Base-by-base conservation (phyloP, 75 land plant species). In the Cryptomeria japonica region DNA sequence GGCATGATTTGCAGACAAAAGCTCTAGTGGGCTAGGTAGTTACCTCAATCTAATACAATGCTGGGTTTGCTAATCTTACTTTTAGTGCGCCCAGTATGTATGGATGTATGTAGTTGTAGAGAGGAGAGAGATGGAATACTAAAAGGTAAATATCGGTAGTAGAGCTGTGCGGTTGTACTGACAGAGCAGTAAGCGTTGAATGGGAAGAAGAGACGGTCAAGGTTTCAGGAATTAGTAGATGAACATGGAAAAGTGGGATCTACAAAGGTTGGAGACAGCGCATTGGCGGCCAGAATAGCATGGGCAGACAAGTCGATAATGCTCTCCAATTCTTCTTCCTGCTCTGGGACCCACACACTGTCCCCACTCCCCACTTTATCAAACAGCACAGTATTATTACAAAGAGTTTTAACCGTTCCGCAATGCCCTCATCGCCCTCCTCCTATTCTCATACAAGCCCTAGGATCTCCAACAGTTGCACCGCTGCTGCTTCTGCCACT, bases 271-370 rank as follows among this genome's bases (percentile, higher is more conserved):
- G 77, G 37, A 31, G 37, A 75, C 77, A 75, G 77, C 77, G 77
- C 77, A 75, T 75, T 75, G 77, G 77, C 77, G 77, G 77, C n/a
- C 77, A 75, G 77, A 75, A 75, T 11, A 75, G 77, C 77, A 75
- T 32, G 15, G 77, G 37, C 10, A 25, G n/a, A 64, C 28, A 25
- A 64, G 70, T 75, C 9, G 37, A 34, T 34, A 75, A 32, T 75
- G 37, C 77, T 12, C 77, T 75, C 77, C 37, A 32, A 75, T 75
- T 9, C 28, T 72, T 11, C 34, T 3, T 16, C 61, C 22, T 15
- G 61, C 22, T 16, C 0, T 72, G 76, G 76, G 38, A 34, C 16
- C 77, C 77, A 75, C 77, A 2, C 34, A 15, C 77, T 75, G 34
- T 18, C 77, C 13, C 34, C 34, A 28, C 76, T n/a, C 12, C 37